Evolutionary conservation across 306 rosid genomes (phyloP).

Genomic region (Begonia loranthoides): DNA sequence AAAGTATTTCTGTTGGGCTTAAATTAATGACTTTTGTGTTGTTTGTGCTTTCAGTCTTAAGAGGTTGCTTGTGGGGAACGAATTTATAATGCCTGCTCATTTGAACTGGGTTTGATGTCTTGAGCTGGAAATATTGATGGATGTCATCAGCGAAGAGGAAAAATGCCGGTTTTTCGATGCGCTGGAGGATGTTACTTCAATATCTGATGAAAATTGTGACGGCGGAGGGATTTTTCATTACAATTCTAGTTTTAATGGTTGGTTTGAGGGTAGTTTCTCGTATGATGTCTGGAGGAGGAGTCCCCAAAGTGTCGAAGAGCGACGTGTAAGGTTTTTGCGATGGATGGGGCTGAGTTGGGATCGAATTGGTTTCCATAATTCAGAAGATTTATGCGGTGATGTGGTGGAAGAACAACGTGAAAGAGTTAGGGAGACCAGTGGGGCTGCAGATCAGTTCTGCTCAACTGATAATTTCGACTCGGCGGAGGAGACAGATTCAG

Average conservation of each 20-base stretch:
- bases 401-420: slow-evolving; percentile 21
- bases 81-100: too few relatives aligned
- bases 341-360: slow-evolving; percentile 45
- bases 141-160: too few relatives aligned
- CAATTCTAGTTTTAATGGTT: slow-evolving; percentile 12
- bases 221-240: slow-evolving; percentile 18
- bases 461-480: background rate
- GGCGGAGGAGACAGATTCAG: background rate
- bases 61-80: too few relatives aligned
- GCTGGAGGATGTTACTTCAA: slow-evolving; percentile 7
- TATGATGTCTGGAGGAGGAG: slow-evolving; percentile 57
- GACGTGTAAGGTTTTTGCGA: slow-evolving; percentile 43
- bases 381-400: slow-evolving; percentile 13
- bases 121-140: too few relatives aligned
- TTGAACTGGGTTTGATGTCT: too few relatives aligned
- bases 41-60: too few relatives aligned
- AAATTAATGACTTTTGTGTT: too few relatives aligned
- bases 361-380: slow-evolving; percentile 15
- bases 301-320: slow-evolving; percentile 61
- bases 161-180: too few relatives aligned
- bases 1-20: too few relatives aligned
- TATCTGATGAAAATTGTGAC: slow-evolving; percentile 31
- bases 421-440: slow-evolving; percentile 27
- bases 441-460: slow-evolving; percentile 32
- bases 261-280: slow-evolving; percentile 18